Conservation (phyloP, 2,329 filamentous ascomycete genomes). For the Paecilomyces variotii region DNA sequence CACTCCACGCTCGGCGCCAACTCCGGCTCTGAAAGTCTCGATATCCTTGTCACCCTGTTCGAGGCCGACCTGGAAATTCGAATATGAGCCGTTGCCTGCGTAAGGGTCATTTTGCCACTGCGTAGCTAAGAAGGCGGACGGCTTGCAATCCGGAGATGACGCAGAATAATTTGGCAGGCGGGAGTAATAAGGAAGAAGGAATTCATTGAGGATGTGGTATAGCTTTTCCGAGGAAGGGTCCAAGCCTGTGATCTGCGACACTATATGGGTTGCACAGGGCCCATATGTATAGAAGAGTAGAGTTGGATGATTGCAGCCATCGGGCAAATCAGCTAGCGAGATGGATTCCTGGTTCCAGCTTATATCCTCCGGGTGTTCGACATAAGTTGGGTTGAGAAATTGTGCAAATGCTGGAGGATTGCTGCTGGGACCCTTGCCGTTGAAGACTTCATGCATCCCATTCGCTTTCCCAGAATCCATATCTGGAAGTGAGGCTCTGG, state of each 20-base stretch:
- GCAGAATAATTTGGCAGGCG: conserved; percentile 60
- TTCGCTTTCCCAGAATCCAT: conserved; percentile 3
- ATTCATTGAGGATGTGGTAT: conserved; percentile 50
- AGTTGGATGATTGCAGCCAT: conserved; percentile 60
- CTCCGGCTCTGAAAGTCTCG: conserved; percentile 46
- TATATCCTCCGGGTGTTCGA: conserved; percentile 50
- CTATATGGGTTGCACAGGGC: conserved; percentile 32
- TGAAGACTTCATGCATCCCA: neutral
- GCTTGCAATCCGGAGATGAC: conserved; percentile 49
- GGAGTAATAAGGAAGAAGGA: conserved; percentile 72
- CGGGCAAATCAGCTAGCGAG: conserved; percentile 62
- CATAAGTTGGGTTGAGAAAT: conserved; percentile 66
- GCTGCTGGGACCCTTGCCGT: conserved; percentile 13
- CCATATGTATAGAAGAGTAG: conserved; percentile 64
- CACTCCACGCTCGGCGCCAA: conserved; percentile 51
- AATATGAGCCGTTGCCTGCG: conserved; percentile 74
- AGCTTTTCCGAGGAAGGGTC: conserved; percentile 39
- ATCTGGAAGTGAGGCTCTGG: conserved; percentile 10
- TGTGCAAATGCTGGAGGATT: conserved; percentile 60
- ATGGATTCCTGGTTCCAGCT: conserved; percentile 70
- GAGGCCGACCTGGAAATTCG: conserved; percentile 74
- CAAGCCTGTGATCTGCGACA: conserved; percentile 23
- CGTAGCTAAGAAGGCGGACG: conserved; percentile 59
- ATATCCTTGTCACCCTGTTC: conserved; percentile 65
- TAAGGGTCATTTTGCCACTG: conserved; percentile 71